Conservation (phyloP, 495 filamentous ascomycete genomes). For the Aspergillus sparsus region DNA sequence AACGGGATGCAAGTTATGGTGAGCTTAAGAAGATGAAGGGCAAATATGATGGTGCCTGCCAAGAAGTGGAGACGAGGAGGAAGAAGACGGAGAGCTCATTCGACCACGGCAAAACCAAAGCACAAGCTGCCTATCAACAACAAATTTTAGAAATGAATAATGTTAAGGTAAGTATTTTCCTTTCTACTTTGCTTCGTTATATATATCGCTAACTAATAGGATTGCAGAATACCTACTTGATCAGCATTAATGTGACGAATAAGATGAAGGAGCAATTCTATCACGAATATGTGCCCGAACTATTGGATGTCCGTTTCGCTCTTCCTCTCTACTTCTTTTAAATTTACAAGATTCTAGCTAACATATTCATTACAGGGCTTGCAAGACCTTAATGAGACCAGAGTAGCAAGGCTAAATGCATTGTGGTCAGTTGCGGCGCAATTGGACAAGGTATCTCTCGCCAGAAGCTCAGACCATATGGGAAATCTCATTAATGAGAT, state of each 20-base stretch:
- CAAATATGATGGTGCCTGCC: conserved; percentile 89
- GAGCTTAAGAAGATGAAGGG: conserved; percentile 89
- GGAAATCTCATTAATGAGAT: conserved; percentile 76
- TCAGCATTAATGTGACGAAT: conserved; percentile 93
- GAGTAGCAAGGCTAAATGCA: conserved; percentile 76
- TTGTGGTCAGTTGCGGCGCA: conserved; percentile 79
- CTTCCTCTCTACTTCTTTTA: background rate
- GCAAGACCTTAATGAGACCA: conserved; percentile 90
- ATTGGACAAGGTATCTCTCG: conserved; percentile 73
- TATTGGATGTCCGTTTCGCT: conserved; percentile 73
- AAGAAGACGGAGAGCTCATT: conserved; percentile 92
- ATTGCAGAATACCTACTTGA: conserved; percentile 83
- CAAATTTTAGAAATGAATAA: conserved; percentile 94
- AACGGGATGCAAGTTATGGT: conserved; percentile 77
- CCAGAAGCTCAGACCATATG: conserved; percentile 69
- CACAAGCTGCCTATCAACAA: conserved; percentile 84
- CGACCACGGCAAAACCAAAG: conserved; percentile 80
- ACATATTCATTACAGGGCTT: conserved; percentile 52
- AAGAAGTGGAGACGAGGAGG: conserved; percentile 90
- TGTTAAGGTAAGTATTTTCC: conserved; percentile 61
- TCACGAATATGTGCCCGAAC: conserved; percentile 91
- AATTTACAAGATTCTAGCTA: background rate
- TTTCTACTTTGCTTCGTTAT: conserved; percentile 4
- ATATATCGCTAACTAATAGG: conserved; percentile 22
- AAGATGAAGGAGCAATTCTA: conserved; percentile 96